A percentile compares a stretch with the other conserved stretches of the same genome.
Evolutionary conservation across 371 early-diverging fungal genomes (phyloP).

Genomic region (Saksenaea oblongispora): DNA sequence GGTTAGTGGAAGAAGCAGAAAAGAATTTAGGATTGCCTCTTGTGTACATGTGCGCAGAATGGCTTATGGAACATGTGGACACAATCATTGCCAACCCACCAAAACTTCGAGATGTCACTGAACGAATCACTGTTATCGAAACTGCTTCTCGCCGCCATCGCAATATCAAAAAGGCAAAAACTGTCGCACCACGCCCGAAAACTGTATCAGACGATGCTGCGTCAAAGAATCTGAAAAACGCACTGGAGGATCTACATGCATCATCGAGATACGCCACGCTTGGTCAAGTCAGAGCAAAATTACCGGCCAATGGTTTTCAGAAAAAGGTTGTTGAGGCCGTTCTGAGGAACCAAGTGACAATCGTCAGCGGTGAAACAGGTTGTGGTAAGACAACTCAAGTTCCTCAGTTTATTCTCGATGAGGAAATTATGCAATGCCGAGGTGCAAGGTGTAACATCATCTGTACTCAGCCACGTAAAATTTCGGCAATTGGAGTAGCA

Average conservation of each 20-base stretch:
- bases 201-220: constrained; percentile 8
- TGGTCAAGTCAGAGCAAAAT: constrained; percentile 49
- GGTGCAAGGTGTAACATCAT: constrained; percentile 70
- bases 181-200: not conserved
- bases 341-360: constrained; percentile 51
- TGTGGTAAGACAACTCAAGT: constrained; percentile 88
- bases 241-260: constrained; percentile 28
- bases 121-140: constrained; percentile 32
- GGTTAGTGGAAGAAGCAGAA: constrained; percentile 56
- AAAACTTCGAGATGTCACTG: constrained; percentile 55
- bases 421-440: constrained; percentile 55
- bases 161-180: constrained; percentile 2
- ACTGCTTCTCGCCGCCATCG: not conserved
- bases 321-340: constrained; percentile 57
- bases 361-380: constrained; percentile 83
- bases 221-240: constrained; percentile 24
- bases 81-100: constrained; percentile 63
- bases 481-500: constrained; percentile 90
- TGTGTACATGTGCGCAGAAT: constrained; percentile 66
- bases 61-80: constrained; percentile 66
- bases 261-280: constrained; percentile 53
- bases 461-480: constrained; percentile 93
- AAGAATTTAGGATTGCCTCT: constrained; percentile 66
- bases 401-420: constrained; percentile 87
- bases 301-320: constrained; percentile 71